Conservation (phyloP, 257 asterid genomes). For the Jasminum sambac region DNA sequence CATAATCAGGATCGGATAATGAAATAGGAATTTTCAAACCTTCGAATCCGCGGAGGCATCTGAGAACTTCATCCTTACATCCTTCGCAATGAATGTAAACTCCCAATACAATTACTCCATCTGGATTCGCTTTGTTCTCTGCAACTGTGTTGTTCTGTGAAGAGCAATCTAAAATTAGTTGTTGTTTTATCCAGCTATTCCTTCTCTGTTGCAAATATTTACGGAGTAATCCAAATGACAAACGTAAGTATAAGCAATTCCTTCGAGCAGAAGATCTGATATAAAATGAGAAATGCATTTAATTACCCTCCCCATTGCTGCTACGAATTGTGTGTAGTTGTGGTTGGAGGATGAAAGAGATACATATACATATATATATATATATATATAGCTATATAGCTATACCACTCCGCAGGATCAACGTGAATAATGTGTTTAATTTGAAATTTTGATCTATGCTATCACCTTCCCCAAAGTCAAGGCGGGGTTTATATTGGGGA, state of each 20-base stretch:
- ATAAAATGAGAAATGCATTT: background rate
- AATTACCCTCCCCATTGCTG: conserved; percentile 10
- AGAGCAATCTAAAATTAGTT: background rate
- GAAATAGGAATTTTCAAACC: conserved; percentile 29
- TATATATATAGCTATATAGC: no score
- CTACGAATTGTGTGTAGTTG: background rate
- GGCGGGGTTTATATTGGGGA: conserved; percentile 8
- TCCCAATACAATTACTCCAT: conserved; percentile 38
- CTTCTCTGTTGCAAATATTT: conserved; percentile 6
- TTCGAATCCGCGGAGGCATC: conserved; percentile 41
- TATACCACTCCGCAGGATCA: background rate
- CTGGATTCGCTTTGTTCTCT: conserved; percentile 16
- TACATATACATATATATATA: background rate
- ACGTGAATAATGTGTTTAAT: background rate
- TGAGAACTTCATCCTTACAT: conserved; percentile 39
- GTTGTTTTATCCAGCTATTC: background rate
- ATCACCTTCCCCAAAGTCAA: background rate
- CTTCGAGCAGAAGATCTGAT: background rate
- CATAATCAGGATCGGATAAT: background rate
- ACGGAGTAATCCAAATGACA: background rate
- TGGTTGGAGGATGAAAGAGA: background rate
- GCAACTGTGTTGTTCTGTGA: background rate
- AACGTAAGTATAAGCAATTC: background rate
- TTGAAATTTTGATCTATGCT: background rate
- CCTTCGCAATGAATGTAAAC: conserved; percentile 62